Base-by-base conservation (phyloP, 768 basidiomycete genomes). In the Termitomyces titanicus region DNA sequence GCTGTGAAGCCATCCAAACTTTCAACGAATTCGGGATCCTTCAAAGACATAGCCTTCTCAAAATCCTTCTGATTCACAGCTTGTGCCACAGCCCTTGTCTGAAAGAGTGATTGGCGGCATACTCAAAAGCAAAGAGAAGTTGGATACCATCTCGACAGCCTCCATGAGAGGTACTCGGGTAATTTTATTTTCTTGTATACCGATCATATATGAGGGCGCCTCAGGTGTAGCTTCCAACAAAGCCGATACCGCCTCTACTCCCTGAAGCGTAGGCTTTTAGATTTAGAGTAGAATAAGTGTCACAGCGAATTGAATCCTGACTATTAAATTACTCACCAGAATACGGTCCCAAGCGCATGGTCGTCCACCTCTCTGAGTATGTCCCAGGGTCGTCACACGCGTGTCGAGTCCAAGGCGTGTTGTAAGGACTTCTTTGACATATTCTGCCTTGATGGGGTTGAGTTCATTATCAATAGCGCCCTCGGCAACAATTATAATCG, bases 401-500 rank as follows among this genome's bases (percentile, higher is more conserved):
- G 96, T 95, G 70, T 98, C 97, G 29, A 99, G 83, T 0, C 92
- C 90, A 24, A 98, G 82, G 15, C 88, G 82, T 29, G 97, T 85
- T 0, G 89, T 76, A 11, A 98, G 82, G 35, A 99, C 84, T 20
- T 92, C 81, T 72, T 94, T 98, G 71, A 99, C 85, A 66, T 94
- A 84, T 29, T 92, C 91, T 17, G 94, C 87, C 42, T 80, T 86
- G 67, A 99, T 98, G n/a, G 94, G 94, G 27, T 96, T 86, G 44
- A 98, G 82, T 63, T 89, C 77, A 47, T 78, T 74, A 69, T 98
- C 96, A 46, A 89, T 85, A 10, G 97, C 96, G 22, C 97, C 97
- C 73, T 99, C 97, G 1, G 97, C 96, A 39, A 98, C 89, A 60
- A 99, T 97, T 55, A 99, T 94, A 61, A 99, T 97, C 1, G 96